These are phyloP conservation scores for Rhodotorula sp. DNA, from an alignment of 1,284 basidiomycete genomes.

Conservation along the genomic window DNA sequence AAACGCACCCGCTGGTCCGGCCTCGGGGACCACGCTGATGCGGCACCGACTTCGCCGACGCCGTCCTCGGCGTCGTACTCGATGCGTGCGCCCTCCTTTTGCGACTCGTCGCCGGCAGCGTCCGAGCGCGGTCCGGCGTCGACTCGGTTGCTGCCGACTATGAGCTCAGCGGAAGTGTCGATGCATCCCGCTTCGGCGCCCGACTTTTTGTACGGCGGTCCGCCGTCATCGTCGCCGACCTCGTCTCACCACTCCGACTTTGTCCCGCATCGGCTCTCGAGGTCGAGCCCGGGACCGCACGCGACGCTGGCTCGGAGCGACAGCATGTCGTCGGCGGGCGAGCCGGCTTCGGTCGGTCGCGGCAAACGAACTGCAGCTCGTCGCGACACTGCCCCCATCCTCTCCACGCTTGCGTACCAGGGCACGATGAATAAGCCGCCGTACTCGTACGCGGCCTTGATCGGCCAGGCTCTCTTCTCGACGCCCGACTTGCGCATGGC, in stretches of 20 bases:
- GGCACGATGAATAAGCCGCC: constrained; percentile 61
- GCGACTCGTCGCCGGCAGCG: constrained; percentile 37
- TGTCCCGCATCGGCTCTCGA: constrained; percentile 18
- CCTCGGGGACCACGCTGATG: background rate
- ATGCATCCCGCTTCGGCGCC: constrained; percentile 34
- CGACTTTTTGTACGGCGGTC: constrained; percentile 31
- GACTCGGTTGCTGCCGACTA: background rate
- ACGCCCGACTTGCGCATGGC: constrained; percentile 81
- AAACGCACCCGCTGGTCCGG: constrained; percentile 31
- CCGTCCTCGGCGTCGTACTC: constrained; percentile 28
- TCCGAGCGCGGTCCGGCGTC: constrained; percentile 27
- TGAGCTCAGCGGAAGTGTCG: background rate
- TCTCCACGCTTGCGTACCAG: constrained; percentile 8
- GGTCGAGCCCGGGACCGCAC: constrained; percentile 32
- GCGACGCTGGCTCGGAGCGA: background rate
- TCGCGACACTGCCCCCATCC: constrained; percentile 8
- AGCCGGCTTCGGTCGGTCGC: background rate
- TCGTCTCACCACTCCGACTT: constrained; percentile 34
- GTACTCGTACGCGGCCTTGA: constrained; percentile 88
- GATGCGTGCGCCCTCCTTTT: constrained; percentile 39
- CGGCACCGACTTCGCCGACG: constrained; percentile 27
- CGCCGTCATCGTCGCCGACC: constrained; percentile 34
- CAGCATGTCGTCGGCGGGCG: constrained; percentile 2
- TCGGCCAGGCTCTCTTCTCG: constrained; percentile 89
- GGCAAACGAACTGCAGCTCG: constrained; percentile 15